Evolutionary conservation across 2,329 filamentous ascomycete genomes (phyloP), one percentile per base, ranked within the genome.

Genomic region (Ceratocystis smalleyi): DNA sequence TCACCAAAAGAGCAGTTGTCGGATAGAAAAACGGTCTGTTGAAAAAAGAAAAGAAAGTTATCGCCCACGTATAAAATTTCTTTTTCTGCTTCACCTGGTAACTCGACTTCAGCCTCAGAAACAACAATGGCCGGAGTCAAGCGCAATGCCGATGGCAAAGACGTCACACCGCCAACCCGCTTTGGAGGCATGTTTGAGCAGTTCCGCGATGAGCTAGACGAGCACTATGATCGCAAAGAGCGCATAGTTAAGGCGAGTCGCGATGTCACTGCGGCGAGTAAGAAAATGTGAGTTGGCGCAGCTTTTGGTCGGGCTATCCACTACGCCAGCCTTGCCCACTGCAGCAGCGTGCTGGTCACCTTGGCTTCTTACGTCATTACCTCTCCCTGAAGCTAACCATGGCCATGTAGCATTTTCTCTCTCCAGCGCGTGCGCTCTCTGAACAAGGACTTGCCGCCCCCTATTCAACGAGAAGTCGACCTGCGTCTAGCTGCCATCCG

Each of bases 221-320:
- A 94, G 75, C 92, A 97, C 73, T 89, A 99, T 74, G 94, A 97
- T 75, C 86, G 94, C 17, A 83, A 91, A 65, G 91, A 96, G 76
- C 83, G 87, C 63, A 84, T 96, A 69, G 88, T 95, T 71, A 99
- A 97, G 77, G 87, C 86, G 1, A 95, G 89, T 7, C 81, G 92
- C 67, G 94, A 99, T 73, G 88, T 99, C 66, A 99, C 94, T 5
- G 91, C 90, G 0, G 79, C 91, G 63, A 96, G 90, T 75, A 99
- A 99, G 79, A 99, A 97, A 77, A 95, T 97, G 91, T 95, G 75
- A 76, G 59, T 55, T 40, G 17, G 35, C 6, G 24, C 32, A 35
- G 12, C n/a, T 22, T 51, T 8, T 22, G n/a, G 7, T 15, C 47
- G 35, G 35, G 12, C 10, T 15, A 3, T 40, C 15, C 35, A 40